Evolutionary conservation across 1,284 basidiomycete species (phyloP).

Genomic region (Rhodotorula sp.): DNA sequence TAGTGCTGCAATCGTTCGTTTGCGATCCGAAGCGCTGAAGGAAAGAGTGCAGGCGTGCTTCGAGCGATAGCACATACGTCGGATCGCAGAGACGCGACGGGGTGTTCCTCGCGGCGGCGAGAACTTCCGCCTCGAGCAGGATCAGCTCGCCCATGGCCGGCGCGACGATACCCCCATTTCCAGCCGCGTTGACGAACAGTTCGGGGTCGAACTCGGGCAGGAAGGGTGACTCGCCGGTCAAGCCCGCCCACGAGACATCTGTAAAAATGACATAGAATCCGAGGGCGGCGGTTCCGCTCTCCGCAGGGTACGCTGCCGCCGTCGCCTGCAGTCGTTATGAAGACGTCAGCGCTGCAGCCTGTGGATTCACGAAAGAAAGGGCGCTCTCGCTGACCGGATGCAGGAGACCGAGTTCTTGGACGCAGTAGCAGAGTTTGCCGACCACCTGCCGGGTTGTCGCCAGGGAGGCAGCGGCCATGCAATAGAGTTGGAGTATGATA

Average conservation of each 20-base stretch:
- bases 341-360: not conserved
- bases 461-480: conserved; percentile 5
- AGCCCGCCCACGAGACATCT: conserved; percentile 1
- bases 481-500: conserved; percentile 13
- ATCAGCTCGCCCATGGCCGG: conserved; percentile 11
- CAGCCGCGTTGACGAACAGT: not conserved
- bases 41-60: conserved; percentile 6
- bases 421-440: conserved; percentile 5
- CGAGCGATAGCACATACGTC: not conserved
- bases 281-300: not conserved
- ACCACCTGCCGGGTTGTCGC: not conserved
- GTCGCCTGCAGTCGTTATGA: not conserved
- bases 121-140: not conserved
- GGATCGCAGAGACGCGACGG: not conserved
- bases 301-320: conserved; percentile 10
- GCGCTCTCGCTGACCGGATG: not conserved
- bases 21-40: not conserved
- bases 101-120: not conserved
- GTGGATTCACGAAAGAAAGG: not conserved
- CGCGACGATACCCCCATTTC: conserved; percentile 5
- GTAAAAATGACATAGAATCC: conserved; percentile 4
- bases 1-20: conserved; percentile 3
- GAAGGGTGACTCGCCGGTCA: conserved; percentile 10
- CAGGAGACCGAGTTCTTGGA: conserved; percentile 7
- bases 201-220: conserved; percentile 6